phyloP scores from a whole-genome alignment of 2,329 filamentous ascomycete genomes.

The Hymenoscyphus repandus region DNA sequence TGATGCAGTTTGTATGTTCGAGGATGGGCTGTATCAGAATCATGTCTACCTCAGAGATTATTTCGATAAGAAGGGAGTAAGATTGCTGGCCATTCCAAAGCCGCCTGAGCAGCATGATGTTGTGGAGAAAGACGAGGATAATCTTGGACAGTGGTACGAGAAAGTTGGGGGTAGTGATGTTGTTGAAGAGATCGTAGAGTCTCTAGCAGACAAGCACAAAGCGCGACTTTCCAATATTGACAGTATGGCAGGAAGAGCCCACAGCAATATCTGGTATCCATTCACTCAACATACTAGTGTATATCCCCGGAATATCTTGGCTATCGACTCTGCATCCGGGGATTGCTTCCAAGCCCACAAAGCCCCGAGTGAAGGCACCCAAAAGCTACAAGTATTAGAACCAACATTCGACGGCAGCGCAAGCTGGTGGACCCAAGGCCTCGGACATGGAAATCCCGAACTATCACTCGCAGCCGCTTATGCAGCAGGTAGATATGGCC shows the following conservation, averaged over 20 bases:
- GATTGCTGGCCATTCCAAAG: constrained; percentile 48
- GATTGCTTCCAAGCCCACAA: constrained; percentile 66
- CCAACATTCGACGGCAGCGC: constrained; percentile 78
- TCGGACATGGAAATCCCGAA: constrained; percentile 71
- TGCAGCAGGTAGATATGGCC: constrained; percentile 77
- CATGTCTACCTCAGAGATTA: constrained; percentile 62
- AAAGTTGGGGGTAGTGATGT: constrained; percentile 35
- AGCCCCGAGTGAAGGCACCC: not conserved
- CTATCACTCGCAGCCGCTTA: constrained; percentile 72
- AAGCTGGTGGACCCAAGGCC: constrained; percentile 88
- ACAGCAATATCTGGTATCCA: constrained; percentile 73
- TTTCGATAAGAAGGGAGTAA: constrained; percentile 56
- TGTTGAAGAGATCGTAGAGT: constrained; percentile 42
- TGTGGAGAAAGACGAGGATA: constrained; percentile 43
- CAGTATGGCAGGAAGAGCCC: constrained; percentile 55
- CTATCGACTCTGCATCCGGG: constrained; percentile 75
- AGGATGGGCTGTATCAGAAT: constrained; percentile 61
- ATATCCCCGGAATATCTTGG: constrained; percentile 56
- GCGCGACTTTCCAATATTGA: constrained; percentile 54
- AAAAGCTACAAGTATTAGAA: constrained; percentile 35
- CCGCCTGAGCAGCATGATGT: constrained; percentile 47
- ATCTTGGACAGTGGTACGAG: constrained; percentile 62
- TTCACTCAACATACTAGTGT: constrained; percentile 75
- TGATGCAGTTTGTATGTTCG: constrained; percentile 63
- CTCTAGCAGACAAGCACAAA: constrained; percentile 49